Percentiles rank a stretch among this genome's conserved stretches.
Conservation (phyloP, 345 rosid genomes). For the Carallia pectinifolia region DNA sequence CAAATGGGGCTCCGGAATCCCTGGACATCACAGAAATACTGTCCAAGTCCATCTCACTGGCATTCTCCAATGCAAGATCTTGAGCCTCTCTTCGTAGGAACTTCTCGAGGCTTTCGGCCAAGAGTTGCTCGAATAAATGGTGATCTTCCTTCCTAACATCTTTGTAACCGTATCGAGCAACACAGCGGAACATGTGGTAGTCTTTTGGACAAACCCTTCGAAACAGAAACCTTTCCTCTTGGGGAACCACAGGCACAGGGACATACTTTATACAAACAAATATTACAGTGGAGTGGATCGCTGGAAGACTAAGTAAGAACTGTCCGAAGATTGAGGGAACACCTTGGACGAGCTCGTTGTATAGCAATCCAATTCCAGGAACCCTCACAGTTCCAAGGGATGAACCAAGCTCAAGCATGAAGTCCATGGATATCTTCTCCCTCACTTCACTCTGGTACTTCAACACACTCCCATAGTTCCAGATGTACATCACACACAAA, state of each 20-base stretch:
- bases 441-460: constrained; percentile 92
- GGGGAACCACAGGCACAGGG: constrained; percentile 89
- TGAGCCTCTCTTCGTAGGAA: constrained; percentile 74
- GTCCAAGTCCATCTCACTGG: constrained; percentile 41
- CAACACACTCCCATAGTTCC: constrained; percentile 94
- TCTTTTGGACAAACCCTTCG: constrained; percentile 88
- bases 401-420: constrained; percentile 82
- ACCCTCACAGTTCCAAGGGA: constrained; percentile 77
- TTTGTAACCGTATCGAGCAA: constrained; percentile 93
- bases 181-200: constrained; percentile 86
- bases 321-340: constrained; percentile 86
- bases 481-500: constrained; percentile 77
- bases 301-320: constrained; percentile 81
- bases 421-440: constrained; percentile 82
- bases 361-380: constrained; percentile 84
- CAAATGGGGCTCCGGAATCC: constrained; percentile 19
- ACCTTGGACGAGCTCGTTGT: constrained; percentile 89
- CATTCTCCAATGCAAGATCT: constrained; percentile 72
- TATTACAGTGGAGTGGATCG: constrained; percentile 82
- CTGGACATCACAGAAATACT: constrained; percentile 36
- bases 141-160: constrained; percentile 87
- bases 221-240: constrained; percentile 83
- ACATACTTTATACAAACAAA: constrained; percentile 94
- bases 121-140: constrained; percentile 72
- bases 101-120: constrained; percentile 76